Evolutionary conservation across 768 basidiomycete species (phyloP), one percentile per base, ranked within the genome.

Genomic region (Amanita brunnescens): DNA sequence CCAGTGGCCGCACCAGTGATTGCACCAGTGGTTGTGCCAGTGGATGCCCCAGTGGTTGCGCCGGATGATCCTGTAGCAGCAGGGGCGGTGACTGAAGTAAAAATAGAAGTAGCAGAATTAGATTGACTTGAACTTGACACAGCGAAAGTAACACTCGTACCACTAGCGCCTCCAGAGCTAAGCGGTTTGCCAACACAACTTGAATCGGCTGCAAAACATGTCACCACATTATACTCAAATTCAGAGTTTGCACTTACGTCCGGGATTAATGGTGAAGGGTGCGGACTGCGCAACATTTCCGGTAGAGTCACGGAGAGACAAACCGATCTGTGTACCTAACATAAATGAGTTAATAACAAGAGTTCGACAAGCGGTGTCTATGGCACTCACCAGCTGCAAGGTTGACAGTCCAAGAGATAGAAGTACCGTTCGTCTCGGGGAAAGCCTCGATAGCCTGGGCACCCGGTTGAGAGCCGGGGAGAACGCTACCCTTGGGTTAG

Each of bases 241-340:
- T 12, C 26, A 37, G 23, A 18, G 13, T 24, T 41, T 38, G 10
- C n/a, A 68, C 83, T 41, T 69, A 86, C 86, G 34, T 45, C 81
- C 73, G 6, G 66, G 0, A 26, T 62, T 57, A 55, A 87, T 61
- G 13, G 64, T 69, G 70, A 88, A 73, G 2, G 78, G 29, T 5
- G 75, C 85, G 2, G 75, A 66, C 58, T 81, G 81, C 0, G 62
- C 70, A 43, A 62, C 21, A 0, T 18, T 0, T 59, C 91, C 90
- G 29, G 68, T 77, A 50, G 51, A 63, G 59, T 93, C 91, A 61
- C 75, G 77, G 55, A 92, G 54, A 10, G 67, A 71, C 24, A 91
- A 62, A 47, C 78, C 81, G 51, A 91, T 62, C 35, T 57, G 62
- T 3, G 74, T 76, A n/a, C 70, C 83, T 80, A 52, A 0, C 46